Base-by-base conservation (phyloP, 2,329 filamentous ascomycete genomes). In the Fusarium graminum region DNA sequence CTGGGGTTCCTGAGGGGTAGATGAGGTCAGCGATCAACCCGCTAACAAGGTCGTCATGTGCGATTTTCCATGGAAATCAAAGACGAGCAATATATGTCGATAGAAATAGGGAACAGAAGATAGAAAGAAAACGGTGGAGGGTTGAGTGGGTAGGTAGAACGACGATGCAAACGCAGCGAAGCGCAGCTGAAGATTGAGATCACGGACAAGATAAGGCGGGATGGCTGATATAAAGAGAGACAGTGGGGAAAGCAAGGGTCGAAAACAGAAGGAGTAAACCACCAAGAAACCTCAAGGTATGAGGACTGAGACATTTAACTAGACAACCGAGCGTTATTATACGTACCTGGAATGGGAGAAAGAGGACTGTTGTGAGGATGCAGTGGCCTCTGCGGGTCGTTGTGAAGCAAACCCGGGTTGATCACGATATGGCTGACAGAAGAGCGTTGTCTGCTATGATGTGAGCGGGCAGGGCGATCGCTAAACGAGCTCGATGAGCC, bases 321-420 rank as follows among this genome's bases (percentile, higher is more conserved):
- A 45, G 63, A 49, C 59, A 52, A 61, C 26, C 38, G 25, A 51
- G 38, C 38, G 42, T 53, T 34, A 41, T 45, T 34, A 26, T 43
- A 82, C 83, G 75, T 85, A 85, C 85, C 86, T 72, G 84, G 82
- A 70, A 88, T 83, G 32, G 86, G 82, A 62, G 85, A 83, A 52
- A 88, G 80, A 60, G 71, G 67, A 40, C 57, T 47, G 62, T 54
- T 68, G 34, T 62, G 61, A 66, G 67, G 67, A 45, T 73, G 73
- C 52, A 74, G 74, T 51, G 72, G 68, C 39, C 67, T 69, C 32
- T 72, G 71, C 45, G 74, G 60, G 51, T 76, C 68, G 54, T 78
- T 75, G 34, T 74, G 69, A 36, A 79, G 70, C 38, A 75, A 64
- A 26, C 71, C 70, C 52, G 69, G 72, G 52, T 68, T 71, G 51